A percentile compares a stretch with the other conserved stretches of the same genome.
Evolutionary conservation across 1,139 yeast genomes (phyloP).

Genomic region (Kodamaea plutei): DNA sequence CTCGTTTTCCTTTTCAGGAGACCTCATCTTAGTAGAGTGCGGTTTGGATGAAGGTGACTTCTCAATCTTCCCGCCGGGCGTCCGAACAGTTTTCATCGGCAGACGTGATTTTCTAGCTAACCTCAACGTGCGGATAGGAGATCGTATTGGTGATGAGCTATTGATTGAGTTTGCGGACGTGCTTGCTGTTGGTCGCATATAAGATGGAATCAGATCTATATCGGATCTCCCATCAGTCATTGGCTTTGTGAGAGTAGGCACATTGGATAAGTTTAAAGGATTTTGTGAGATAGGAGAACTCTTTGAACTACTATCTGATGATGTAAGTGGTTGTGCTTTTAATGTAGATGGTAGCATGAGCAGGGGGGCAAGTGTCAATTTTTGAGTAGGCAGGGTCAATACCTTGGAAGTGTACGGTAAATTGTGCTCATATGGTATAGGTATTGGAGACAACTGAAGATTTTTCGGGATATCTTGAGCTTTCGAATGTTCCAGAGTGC

Average conservation of each 20-base stretch:
- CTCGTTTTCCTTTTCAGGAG: conserved; percentile 11
- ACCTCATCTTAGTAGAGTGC: conserved; percentile 4
- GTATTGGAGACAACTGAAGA: conserved; percentile 15
- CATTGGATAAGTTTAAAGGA: not conserved
- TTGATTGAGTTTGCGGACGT: conserved; percentile 7
- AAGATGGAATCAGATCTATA: conserved; percentile 7
- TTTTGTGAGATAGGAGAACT: not conserved
- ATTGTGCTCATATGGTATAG: conserved; percentile 10
- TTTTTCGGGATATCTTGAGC: conserved; percentile 5
- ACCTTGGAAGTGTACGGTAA: conserved; percentile 7
- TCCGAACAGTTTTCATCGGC: too few species aligned
- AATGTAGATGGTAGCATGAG: too few species aligned
- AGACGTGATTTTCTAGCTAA: too few species aligned
- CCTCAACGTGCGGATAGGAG: too few species aligned
- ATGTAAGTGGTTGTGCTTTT: not conserved
- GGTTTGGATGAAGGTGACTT: conserved; percentile 2
- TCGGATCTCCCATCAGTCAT: not conserved
- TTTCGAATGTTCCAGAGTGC: conserved; percentile 6
- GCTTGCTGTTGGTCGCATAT: conserved; percentile 9
- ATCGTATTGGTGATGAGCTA: conserved; percentile 8
- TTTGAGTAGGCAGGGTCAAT: too few species aligned
- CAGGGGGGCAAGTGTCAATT: too few species aligned
- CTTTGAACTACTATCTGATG: not conserved
- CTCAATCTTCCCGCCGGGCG: too few species aligned
- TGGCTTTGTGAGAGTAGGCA: not conserved